phyloP scores from a whole-genome alignment of 1,284 basidiomycete genomes.

The Anthracocystis panici-leucophaei region DNA sequence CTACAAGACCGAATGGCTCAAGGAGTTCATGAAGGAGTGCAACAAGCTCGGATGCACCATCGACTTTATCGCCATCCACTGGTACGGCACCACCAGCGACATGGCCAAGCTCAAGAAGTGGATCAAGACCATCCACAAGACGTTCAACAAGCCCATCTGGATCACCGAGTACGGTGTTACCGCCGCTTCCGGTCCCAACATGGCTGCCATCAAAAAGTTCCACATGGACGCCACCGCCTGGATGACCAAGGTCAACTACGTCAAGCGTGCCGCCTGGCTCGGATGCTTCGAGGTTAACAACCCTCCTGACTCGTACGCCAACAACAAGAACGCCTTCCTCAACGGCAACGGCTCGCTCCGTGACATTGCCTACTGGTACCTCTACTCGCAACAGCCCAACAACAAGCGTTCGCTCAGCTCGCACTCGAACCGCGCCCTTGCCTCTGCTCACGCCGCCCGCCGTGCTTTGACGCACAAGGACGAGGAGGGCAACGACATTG shows the following conservation, averaged over 20 bases:
- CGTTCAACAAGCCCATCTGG: conserved; percentile 63
- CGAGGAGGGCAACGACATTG: conserved; percentile 47
- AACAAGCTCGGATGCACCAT: conserved; percentile 58
- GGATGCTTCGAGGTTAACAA: conserved; percentile 62
- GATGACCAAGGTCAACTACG: conserved; percentile 53
- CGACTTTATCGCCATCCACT: conserved; percentile 68
- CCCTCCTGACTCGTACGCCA: conserved; percentile 63
- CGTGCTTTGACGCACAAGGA: conserved; percentile 46
- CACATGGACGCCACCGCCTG: conserved; percentile 56
- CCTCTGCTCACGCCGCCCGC: conserved; percentile 33
- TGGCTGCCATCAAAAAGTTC: conserved; percentile 57
- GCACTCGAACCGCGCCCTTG: conserved; percentile 54
- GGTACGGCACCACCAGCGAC: conserved; percentile 65
- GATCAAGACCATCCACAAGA: conserved; percentile 57
- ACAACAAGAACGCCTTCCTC: conserved; percentile 66
- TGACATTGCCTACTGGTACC: conserved; percentile 58
- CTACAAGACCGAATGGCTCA: conserved; percentile 62
- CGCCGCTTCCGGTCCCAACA: conserved; percentile 47
- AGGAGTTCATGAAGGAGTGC: conserved; percentile 62
- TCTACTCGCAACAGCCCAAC: conserved; percentile 36
- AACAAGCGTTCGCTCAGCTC: conserved; percentile 34
- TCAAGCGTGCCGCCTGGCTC: conserved; percentile 65
- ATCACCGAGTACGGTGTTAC: conserved; percentile 68
- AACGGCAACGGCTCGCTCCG: conserved; percentile 51
- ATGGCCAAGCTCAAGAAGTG: conserved; percentile 56